Base-by-base conservation (phyloP, 2,329 filamentous ascomycete genomes). In the Tolypocladium capitatum region DNA sequence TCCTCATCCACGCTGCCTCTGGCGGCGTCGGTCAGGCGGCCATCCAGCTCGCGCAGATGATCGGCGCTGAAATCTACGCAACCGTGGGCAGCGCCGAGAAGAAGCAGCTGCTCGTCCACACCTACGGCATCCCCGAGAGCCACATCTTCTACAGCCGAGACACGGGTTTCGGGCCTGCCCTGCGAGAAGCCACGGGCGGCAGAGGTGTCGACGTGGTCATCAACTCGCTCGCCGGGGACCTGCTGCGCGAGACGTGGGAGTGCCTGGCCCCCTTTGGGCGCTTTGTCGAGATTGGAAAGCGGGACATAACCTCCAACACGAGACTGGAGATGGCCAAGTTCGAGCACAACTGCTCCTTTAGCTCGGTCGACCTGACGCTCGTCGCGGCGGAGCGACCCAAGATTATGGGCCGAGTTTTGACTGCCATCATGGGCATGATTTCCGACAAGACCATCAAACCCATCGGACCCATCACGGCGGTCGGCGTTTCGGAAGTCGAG, bases 321-420 rank as follows among this genome's bases (percentile, higher is more conserved):
- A 59, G 67, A 1, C 58, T 78, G 0, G 70, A 75, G 40, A 71
- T 77, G 66, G 55, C 63, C n/a, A 67, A 68, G n/a, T 69, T 73
- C 43, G 68, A 71, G 34, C 63, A 61, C 51, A 74, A 73, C 51
- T 65, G 66, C 21, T 70, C 66, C 38, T 73, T 72, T 52, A 63
- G 66, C 50, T 68, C 70, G 0, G 64, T 74, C 0, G 70, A 75
- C 48, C 58, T 73, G 43, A 66, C 71, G 34, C 59, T 67, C 1
- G 55, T 77, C 4, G 63, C 68, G n/a, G 58, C 58, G 2, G 60
- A 71, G 52, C 60, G 67, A 30, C 70, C 70, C 7, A 64, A 62
- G 52, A 54, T 69, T 2, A 61, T 72, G 53, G 58, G 60, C 21
- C 63, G 63, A 11, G 54, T 73, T 2, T 51, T 73, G 21, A 52